A percentile compares a stretch with the other conserved stretches of the same genome.
Evolutionary conservation across 2,329 filamentous ascomycete genomes (phyloP).

Genomic region (Apiospora hydei): DNA sequence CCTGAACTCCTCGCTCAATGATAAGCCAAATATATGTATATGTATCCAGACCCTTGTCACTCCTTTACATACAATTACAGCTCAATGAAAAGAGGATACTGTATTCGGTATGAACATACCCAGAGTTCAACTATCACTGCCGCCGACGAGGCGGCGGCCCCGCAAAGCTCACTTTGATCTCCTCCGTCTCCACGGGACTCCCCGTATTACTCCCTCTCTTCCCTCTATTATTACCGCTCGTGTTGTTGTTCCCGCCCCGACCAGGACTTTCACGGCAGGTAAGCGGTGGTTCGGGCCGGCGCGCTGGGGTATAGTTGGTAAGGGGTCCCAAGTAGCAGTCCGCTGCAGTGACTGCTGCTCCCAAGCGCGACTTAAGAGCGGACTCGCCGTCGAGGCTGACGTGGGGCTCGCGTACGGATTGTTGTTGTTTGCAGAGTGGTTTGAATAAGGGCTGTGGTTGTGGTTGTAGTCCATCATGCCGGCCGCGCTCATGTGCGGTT

Average conservation of each 20-base stretch:
- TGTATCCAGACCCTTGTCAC: background rate
- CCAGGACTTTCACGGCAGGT: background rate
- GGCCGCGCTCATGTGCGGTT: constrained; percentile 29
- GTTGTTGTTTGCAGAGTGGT: background rate
- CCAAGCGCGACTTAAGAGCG: constrained; percentile 39
- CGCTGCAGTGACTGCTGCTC: constrained; percentile 32
- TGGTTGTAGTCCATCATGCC: background rate
- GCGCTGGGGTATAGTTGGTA: background rate
- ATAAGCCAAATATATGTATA: background rate
- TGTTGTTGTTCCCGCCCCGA: constrained; percentile 23
- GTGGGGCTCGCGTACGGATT: constrained; percentile 37
- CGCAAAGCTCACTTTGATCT: constrained; percentile 40
- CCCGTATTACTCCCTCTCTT: constrained; percentile 37
- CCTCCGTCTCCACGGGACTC: constrained; percentile 40
- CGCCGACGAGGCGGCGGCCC: constrained; percentile 26
- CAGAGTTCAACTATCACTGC: background rate
- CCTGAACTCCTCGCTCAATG: constrained; percentile 10
- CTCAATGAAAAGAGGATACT: background rate
- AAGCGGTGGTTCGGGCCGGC: background rate
- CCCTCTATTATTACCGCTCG: constrained; percentile 31
- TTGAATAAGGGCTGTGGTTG: background rate
- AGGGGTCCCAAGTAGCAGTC: background rate
- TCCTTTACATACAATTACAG: background rate
- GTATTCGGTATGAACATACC: background rate
- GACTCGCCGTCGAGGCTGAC: constrained; percentile 40